These are phyloP conservation scores for Athelia sp. DNA, from an alignment of 1,284 basidiomycete species.

Conservation along the genomic window DNA sequence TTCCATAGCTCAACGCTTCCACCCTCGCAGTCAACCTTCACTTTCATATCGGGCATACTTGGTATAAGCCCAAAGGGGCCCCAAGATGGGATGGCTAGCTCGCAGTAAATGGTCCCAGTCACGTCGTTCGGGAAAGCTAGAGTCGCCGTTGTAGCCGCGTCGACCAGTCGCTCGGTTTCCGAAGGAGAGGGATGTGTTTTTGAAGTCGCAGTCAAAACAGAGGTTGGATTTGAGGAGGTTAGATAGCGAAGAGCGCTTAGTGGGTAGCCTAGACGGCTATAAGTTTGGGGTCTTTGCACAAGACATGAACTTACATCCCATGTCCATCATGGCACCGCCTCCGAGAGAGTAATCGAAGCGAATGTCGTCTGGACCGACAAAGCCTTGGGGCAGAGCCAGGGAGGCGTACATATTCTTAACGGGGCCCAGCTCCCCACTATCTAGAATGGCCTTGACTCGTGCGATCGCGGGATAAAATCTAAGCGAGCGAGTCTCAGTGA, in stretches of 20 bases:
- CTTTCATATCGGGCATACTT: slow-evolving; percentile 19
- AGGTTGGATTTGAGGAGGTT: slow-evolving; percentile 30
- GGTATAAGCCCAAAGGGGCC: slow-evolving; percentile 30
- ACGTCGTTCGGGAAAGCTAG: slow-evolving; percentile 31
- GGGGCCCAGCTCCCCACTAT: slow-evolving; percentile 45
- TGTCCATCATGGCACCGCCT: slow-evolving; percentile 66
- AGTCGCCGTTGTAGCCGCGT: slow-evolving; percentile 30
- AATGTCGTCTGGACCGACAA: slow-evolving; percentile 43
- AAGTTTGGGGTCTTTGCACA: background rate
- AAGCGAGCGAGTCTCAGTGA: background rate
- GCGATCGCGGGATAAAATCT: slow-evolving; percentile 61
- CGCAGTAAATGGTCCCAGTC: slow-evolving; percentile 28
- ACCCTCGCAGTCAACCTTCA: slow-evolving; percentile 30
- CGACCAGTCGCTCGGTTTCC: slow-evolving; percentile 22
- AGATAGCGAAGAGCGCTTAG: slow-evolving; percentile 39
- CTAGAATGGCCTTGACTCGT: slow-evolving; percentile 46
- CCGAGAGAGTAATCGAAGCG: slow-evolving; percentile 54
- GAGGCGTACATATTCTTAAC: slow-evolving; percentile 35
- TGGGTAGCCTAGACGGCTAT: slow-evolving; percentile 35
- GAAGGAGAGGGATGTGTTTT: slow-evolving; percentile 5
- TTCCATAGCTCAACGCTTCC: slow-evolving; percentile 34
- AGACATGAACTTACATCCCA: slow-evolving; percentile 45
- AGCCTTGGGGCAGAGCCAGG: slow-evolving; percentile 29
- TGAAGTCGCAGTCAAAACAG: slow-evolving; percentile 24
- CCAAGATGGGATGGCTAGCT: slow-evolving; percentile 17